Percentiles rank a stretch among this genome's conserved stretches.
These are phyloP conservation scores for Lachnellula occidentalis DNA, from an alignment of 2,329 filamentous ascomycete species.

Conservation along the genomic window DNA sequence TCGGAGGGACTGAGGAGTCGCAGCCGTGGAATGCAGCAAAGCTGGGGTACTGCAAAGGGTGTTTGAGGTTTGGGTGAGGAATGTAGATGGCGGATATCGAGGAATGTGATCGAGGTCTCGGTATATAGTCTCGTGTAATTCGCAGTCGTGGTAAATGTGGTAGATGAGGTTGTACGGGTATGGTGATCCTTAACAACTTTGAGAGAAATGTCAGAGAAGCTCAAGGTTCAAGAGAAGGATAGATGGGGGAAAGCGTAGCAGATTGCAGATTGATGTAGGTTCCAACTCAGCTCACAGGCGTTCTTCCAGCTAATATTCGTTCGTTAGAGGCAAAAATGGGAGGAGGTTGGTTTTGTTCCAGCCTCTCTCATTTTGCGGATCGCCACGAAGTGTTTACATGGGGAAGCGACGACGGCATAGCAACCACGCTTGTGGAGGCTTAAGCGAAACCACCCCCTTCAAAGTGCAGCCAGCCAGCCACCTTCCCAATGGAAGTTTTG, in stretches of 20 bases:
- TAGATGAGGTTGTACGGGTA: neutral
- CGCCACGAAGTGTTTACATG: neutral
- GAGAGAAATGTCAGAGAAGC: conserved; percentile 1
- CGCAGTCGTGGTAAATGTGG: neutral
- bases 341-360: neutral
- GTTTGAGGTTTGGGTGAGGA: conserved; percentile 14
- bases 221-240: neutral
- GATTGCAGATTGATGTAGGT: conserved; percentile 2
- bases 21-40: conserved; percentile 30
- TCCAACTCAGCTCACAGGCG: neutral
- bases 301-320: neutral
- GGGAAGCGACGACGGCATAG: neutral
- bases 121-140: neutral
- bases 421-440: neutral
- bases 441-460: neutral
- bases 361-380: neutral
- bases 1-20: conserved; percentile 30
- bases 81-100: conserved; percentile 12
- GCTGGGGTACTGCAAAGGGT: conserved; percentile 13
- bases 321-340: neutral
- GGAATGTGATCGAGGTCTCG: conserved; percentile 9
- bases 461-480: neutral
- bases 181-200: neutral
- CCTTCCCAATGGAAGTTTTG: no score
- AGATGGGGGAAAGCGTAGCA: neutral